phyloP scores from a whole-genome alignment of 106 monocot species.

The Alisma plantagoaquatica region DNA sequence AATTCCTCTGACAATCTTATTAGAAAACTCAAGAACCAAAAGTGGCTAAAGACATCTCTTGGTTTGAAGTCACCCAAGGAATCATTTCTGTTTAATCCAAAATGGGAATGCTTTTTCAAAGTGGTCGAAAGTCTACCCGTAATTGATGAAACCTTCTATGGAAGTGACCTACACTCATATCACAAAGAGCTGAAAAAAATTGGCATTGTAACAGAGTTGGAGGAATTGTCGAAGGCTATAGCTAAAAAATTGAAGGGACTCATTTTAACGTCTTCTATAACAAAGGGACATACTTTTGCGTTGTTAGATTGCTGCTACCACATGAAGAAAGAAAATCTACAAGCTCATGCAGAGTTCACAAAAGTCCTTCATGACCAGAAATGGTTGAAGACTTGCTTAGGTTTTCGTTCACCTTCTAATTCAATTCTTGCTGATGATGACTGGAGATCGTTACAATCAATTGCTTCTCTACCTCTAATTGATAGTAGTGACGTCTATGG shows the following conservation, averaged over 20 bases:
- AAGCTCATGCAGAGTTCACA: constrained; percentile 6
- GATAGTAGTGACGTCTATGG: constrained; percentile 16
- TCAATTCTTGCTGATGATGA: constrained; percentile 27
- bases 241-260: constrained; percentile 20
- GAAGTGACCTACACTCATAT: constrained; percentile 15
- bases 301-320: constrained; percentile 19
- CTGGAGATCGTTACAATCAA: constrained; percentile 20
- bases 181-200: constrained; percentile 21
- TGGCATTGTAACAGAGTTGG: constrained; percentile 22
- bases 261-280: constrained; percentile 3
- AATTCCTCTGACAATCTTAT: constrained; percentile 5
- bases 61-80: constrained; percentile 23
- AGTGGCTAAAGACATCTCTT: constrained; percentile 33
- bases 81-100: constrained; percentile 18
- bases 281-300: constrained; percentile 20
- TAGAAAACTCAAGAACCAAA: constrained; percentile 10
- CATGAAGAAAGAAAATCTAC: not conserved
- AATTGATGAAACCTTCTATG: constrained; percentile 37
- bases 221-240: constrained; percentile 27
- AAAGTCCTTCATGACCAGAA: constrained; percentile 18
- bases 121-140: constrained; percentile 23
- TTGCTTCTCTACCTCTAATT: constrained; percentile 35
- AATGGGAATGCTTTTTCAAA: constrained; percentile 30
- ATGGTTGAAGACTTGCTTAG: constrained; percentile 32
- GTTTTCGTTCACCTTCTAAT: constrained; percentile 10